These are phyloP conservation scores for Didymella keratinophila DNA, from an alignment of 2,329 filamentous ascomycete species.

Conservation along the genomic window DNA sequence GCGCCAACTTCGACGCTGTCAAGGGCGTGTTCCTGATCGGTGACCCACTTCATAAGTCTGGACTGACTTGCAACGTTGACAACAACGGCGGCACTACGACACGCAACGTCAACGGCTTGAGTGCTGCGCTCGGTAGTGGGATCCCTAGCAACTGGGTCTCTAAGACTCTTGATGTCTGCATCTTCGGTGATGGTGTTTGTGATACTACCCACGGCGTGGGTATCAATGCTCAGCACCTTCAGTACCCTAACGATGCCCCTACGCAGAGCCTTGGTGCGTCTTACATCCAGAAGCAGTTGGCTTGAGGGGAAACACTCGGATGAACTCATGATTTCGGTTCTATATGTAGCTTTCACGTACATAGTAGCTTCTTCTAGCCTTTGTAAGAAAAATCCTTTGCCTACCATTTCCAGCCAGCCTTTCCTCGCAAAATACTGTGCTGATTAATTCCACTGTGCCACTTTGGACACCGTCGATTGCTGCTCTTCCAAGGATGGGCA, in stretches of 20 bases:
- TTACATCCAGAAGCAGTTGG: conserved; percentile 31
- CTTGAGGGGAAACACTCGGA: not conserved
- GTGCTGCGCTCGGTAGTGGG: not conserved
- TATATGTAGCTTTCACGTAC: not conserved
- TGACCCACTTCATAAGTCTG: conserved; percentile 43
- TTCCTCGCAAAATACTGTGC: no score
- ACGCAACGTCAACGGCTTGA: conserved; percentile 40
- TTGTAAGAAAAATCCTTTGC: not conserved
- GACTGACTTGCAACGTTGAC: conserved; percentile 49
- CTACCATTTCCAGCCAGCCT: no score
- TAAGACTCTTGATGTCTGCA: conserved; percentile 51
- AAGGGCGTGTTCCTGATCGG: conserved; percentile 51
- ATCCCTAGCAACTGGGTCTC: conserved; percentile 45
- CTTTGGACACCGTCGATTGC: no score
- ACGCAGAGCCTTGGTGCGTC: conserved; percentile 43
- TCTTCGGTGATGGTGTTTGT: conserved; percentile 48
- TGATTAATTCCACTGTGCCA: no score
- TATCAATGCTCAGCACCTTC: conserved; percentile 43
- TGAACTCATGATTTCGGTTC: not conserved
- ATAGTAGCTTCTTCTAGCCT: not conserved
- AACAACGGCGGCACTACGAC: conserved; percentile 46
- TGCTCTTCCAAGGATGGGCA: not conserved
- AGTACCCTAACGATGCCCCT: conserved; percentile 33
- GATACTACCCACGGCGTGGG: conserved; percentile 45
- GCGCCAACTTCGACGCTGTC: conserved; percentile 44